Conservation (phyloP, 176 grass and related monocot genomes). For the Carex parvula region DNA sequence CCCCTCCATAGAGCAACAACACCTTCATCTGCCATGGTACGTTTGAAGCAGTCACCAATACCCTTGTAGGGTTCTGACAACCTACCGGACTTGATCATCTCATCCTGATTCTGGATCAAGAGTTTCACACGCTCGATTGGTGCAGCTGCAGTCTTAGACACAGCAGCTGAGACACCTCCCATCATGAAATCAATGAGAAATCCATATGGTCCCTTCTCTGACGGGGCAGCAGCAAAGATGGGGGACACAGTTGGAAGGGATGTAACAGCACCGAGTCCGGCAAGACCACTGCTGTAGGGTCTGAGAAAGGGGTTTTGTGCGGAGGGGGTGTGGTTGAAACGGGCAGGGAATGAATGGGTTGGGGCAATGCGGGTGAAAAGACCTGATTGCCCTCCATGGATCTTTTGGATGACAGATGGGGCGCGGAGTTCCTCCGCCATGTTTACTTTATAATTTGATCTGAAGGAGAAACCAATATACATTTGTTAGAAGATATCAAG, state of each 20-base stretch:
- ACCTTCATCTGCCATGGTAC: constrained; percentile 49
- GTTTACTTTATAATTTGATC: not conserved
- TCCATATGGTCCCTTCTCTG: constrained; percentile 40
- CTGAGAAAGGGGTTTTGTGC: not conserved
- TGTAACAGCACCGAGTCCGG: not conserved
- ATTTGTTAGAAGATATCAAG: not conserved
- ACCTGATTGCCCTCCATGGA: constrained; percentile 34
- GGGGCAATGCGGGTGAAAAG: constrained; percentile 36
- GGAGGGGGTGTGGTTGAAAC: constrained; percentile 23
- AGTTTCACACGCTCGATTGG: constrained; percentile 65
- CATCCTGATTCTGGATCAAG: constrained; percentile 57
- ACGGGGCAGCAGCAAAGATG: constrained; percentile 35
- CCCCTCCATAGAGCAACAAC: constrained; percentile 50
- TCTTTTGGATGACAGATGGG: constrained; percentile 31
- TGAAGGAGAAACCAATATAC: not conserved
- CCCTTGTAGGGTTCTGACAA: constrained; percentile 51
- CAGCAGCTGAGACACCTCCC: constrained; percentile 57
- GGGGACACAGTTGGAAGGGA: constrained; percentile 31
- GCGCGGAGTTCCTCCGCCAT: constrained; percentile 28
- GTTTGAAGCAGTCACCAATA: constrained; percentile 41
- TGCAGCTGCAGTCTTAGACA: constrained; percentile 54
- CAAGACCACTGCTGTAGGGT: constrained; percentile 26
- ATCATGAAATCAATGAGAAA: constrained; percentile 51
- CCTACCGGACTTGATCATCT: constrained; percentile 49
- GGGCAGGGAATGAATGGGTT: constrained; percentile 10